Percentiles rank a stretch among this genome's conserved stretches.
These are phyloP conservation scores for Cinchona pubescens DNA, from an alignment of 257 asterid genomes.

Conservation along the genomic window DNA sequence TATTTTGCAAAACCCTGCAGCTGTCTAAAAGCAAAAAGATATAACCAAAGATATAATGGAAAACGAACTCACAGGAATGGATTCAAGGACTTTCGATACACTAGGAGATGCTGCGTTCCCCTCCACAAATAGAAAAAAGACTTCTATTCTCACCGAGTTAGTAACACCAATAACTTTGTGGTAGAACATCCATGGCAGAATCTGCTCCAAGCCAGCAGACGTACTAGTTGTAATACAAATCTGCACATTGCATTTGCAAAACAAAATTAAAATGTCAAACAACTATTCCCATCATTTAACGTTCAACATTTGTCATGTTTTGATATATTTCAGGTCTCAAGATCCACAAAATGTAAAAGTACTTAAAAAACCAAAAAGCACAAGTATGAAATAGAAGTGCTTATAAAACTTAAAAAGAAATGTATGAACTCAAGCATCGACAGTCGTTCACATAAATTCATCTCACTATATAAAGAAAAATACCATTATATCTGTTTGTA, in stretches of 20 bases:
- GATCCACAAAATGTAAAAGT: neutral
- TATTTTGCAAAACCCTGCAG: neutral
- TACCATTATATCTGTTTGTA: neutral
- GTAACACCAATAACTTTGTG: slow-evolving; percentile 60
- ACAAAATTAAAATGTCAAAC: slow-evolving; percentile 1
- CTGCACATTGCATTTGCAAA: slow-evolving; percentile 35
- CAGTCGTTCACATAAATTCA: neutral
- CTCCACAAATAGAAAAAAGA: slow-evolving; percentile 60
- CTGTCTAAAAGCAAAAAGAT: neutral
- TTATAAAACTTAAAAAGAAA: neutral
- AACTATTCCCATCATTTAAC: neutral
- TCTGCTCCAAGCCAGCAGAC: slow-evolving; percentile 60
- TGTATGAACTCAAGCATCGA: neutral
- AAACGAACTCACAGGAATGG: slow-evolving; percentile 47
- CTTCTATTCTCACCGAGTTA: no score
- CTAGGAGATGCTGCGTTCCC: slow-evolving; percentile 49
- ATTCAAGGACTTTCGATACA: slow-evolving; percentile 45
- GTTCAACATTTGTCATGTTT: neutral
- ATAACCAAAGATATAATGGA: neutral
- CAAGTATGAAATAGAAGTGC: neutral
- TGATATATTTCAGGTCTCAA: no score
- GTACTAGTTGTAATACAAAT: slow-evolving; percentile 60
- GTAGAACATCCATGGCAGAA: slow-evolving; percentile 72
- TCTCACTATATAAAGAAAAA: neutral
- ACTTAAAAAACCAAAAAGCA: slow-evolving; percentile 3